Percentiles rank a stretch among this genome's conserved stretches.
These are phyloP conservation scores for Maudiozyma serrabonitensis DNA, from an alignment of 805 yeast genomes.

Conservation along the genomic window DNA sequence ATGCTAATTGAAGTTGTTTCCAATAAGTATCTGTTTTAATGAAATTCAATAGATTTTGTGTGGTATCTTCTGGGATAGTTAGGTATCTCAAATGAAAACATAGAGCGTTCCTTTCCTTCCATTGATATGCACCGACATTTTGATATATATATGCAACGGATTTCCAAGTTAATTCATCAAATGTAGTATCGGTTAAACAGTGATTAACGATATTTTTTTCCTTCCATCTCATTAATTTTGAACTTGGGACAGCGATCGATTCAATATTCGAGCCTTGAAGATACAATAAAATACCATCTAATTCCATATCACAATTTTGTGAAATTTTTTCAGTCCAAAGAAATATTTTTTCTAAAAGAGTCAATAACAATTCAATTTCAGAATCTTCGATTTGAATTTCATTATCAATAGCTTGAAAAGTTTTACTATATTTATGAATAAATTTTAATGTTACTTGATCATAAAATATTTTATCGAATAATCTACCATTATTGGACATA, in stretches of 20 bases:
- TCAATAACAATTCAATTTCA: conserved; percentile 18
- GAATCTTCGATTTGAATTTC: background rate
- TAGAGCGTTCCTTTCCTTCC: conserved; percentile 35
- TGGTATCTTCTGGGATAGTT: conserved; percentile 8
- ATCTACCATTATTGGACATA: conserved; percentile 3
- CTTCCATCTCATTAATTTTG: conserved; percentile 44
- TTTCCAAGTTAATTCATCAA: conserved; percentile 38
- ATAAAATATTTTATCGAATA: conserved; percentile 7
- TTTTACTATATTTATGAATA: background rate
- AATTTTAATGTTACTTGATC: background rate
- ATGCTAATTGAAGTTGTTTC: conserved; percentile 45
- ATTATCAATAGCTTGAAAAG: too few species aligned
- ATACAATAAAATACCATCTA: conserved; percentile 13
- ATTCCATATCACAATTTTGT: background rate
- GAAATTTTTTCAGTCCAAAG: conserved; percentile 16
- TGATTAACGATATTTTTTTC: conserved; percentile 25
- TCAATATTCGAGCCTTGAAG: conserved; percentile 16
- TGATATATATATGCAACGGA: conserved; percentile 32
- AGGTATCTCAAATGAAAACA: conserved; percentile 50
- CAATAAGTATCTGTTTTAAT: conserved; percentile 37
- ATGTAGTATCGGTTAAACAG: conserved; percentile 8
- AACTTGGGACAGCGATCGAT: conserved; percentile 8
- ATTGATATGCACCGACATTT: conserved; percentile 19
- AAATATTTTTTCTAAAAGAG: conserved; percentile 32
- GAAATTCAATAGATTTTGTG: conserved; percentile 6